Conservation (phyloP, 352 stramenopile genomes). For the Phytophthora pini region DNA sequence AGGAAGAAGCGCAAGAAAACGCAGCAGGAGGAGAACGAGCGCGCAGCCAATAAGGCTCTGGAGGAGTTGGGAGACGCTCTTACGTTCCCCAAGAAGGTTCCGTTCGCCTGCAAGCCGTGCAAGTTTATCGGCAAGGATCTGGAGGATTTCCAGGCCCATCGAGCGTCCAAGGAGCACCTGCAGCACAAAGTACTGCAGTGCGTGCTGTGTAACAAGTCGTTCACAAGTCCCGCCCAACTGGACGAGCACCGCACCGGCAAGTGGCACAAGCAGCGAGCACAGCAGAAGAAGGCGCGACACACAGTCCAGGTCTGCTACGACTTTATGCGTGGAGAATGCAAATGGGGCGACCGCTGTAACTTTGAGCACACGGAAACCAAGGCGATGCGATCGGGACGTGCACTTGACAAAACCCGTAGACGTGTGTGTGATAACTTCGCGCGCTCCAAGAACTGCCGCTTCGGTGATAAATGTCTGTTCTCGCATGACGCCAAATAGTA, state of each 20-base stretch:
- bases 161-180: conserved; percentile 54
- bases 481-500: conserved; percentile 45
- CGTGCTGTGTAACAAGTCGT: conserved; percentile 76
- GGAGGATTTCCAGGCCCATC: conserved; percentile 68
- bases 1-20: conserved; percentile 54
- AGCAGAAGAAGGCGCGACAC: conserved; percentile 73
- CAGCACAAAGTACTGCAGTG: conserved; percentile 51
- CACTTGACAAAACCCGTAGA: conserved; percentile 60
- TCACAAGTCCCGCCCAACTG: conserved; percentile 78
- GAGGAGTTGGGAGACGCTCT: conserved; percentile 55
- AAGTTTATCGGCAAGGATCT: conserved; percentile 79
- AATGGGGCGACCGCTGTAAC: conserved; percentile 65
- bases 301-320: conserved; percentile 85
- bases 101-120: conserved; percentile 85
- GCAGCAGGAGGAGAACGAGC: conserved; percentile 38
- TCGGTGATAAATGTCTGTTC: conserved; percentile 81
- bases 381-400: conserved; percentile 59
- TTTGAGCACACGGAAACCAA: conserved; percentile 81
- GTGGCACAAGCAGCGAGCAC: conserved; percentile 81
- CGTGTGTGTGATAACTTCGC: conserved; percentile 64
- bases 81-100: conserved; percentile 75
- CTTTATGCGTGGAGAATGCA: conserved; percentile 79
- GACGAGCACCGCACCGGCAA: conserved; percentile 82
- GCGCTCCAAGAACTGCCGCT: conserved; percentile 58
- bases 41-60: conserved; percentile 32